These are phyloP conservation scores for Vitis riparia DNA, from an alignment of 164 flowering plant species.

Conservation along the genomic window DNA sequence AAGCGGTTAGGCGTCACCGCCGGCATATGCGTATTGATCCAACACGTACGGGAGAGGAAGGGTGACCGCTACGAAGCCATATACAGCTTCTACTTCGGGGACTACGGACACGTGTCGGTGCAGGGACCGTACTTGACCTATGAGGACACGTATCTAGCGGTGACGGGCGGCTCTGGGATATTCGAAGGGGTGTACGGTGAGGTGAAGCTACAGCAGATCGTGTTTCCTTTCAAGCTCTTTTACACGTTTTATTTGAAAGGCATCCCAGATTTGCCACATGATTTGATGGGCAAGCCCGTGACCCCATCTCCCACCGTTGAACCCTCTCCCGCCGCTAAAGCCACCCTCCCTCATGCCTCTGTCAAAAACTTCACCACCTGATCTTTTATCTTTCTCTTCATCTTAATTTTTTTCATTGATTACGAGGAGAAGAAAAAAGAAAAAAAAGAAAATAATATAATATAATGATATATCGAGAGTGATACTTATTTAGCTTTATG, in stretches of 20 bases:
- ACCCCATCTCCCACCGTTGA: slow-evolving; percentile 48
- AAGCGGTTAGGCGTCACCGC: slow-evolving; percentile 63
- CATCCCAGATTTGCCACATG: slow-evolving; percentile 50
- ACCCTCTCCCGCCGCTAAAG: slow-evolving; percentile 69
- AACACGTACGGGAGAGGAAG: slow-evolving; percentile 55
- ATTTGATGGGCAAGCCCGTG: slow-evolving; percentile 46
- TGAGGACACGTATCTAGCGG: slow-evolving; percentile 57
- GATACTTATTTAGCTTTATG: too few relatives aligned
- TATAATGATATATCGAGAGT: too few relatives aligned
- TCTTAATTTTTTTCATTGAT: too few relatives aligned
- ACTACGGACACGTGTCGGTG: slow-evolving; percentile 69
- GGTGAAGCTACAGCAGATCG: slow-evolving; percentile 59
- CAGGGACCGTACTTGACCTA: slow-evolving; percentile 70
- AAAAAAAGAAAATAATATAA: too few relatives aligned
- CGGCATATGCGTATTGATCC: slow-evolving; percentile 58
- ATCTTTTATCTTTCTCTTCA: not conserved
- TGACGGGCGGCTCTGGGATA: slow-evolving; percentile 73
- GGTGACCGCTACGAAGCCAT: slow-evolving; percentile 75
- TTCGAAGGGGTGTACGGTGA: slow-evolving; percentile 64
- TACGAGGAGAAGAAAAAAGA: too few relatives aligned
- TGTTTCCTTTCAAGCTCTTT: slow-evolving; percentile 68
- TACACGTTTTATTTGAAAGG: slow-evolving; percentile 68
- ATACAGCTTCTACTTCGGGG: slow-evolving; percentile 77
- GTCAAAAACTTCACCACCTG: slow-evolving; percentile 46
- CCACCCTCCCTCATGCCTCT: slow-evolving; percentile 43